These are phyloP conservation scores for Sechiopsis laciniata DNA, from an alignment of 306 rosid genomes.

Conservation along the genomic window DNA sequence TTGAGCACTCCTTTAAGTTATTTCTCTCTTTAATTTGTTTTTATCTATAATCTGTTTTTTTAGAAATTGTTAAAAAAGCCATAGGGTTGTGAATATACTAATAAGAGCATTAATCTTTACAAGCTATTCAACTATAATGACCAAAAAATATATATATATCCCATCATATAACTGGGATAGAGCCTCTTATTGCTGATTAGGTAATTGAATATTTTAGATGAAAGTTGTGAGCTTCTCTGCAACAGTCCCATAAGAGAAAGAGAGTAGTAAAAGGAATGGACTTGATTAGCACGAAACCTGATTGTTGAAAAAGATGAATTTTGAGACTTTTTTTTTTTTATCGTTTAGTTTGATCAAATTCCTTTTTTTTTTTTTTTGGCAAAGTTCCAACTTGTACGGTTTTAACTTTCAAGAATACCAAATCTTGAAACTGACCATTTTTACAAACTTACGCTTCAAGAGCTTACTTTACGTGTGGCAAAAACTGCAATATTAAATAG, in stretches of 20 bases:
- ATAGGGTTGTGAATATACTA: not conserved
- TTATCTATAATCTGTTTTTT: not conserved
- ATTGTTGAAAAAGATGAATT: constrained; percentile 1
- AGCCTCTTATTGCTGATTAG: not conserved
- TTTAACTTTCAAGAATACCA: not conserved
- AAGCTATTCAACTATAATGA: not conserved
- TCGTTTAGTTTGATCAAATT: too few species aligned
- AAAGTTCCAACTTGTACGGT: too few species aligned
- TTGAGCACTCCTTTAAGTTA: not conserved
- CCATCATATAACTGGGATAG: not conserved
- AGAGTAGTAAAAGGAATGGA: not conserved
- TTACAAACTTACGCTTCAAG: constrained; percentile 9
- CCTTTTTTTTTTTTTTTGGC: too few species aligned
- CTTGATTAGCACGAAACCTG: constrained; percentile 1
- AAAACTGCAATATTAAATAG: constrained; percentile 10
- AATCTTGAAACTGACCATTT: constrained; percentile 1
- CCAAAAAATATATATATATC: not conserved
- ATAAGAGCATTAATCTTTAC: too few species aligned
- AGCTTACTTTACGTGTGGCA: constrained; percentile 10
- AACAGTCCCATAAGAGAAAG: constrained; percentile 2
- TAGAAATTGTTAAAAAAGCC: not conserved
- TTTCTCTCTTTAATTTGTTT: too few species aligned
- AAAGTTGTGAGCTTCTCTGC: not conserved
- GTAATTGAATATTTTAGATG: not conserved
- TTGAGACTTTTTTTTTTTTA: too few species aligned